A percentile compares a stretch with the other conserved stretches of the same genome.
These are phyloP conservation scores for Paraleonurus japonicus DNA, from an alignment of 257 asterid genomes.

Conservation along the genomic window DNA sequence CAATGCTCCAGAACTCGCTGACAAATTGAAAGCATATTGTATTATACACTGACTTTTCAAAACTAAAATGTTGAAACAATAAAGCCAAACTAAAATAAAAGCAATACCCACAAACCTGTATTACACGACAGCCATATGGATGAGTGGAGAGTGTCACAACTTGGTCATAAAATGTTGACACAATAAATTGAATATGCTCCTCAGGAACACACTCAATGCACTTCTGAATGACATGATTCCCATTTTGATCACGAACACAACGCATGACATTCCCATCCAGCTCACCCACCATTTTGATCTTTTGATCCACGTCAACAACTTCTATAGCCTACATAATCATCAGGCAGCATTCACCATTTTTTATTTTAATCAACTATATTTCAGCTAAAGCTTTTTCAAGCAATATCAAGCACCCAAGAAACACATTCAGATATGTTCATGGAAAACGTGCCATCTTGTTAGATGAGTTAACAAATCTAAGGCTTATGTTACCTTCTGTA, in stretches of 20 bases:
- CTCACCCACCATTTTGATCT: conserved; percentile 90
- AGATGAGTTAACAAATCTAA: neutral
- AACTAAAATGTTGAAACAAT: neutral
- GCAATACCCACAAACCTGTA: conserved; percentile 55
- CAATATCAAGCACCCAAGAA: neutral
- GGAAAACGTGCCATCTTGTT: neutral
- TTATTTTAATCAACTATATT: neutral
- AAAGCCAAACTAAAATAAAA: neutral
- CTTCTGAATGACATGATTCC: conserved; percentile 92
- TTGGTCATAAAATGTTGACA: conserved; percentile 78
- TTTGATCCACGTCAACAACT: conserved; percentile 91
- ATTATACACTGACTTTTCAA: neutral
- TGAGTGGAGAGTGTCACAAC: conserved; percentile 90
- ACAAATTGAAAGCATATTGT: conserved; percentile 17
- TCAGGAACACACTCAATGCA: conserved; percentile 96
- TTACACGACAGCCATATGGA: conserved; percentile 97
- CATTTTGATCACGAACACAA: conserved; percentile 97
- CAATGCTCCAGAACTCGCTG: conserved; percentile 96
- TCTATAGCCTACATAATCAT: conserved; percentile 70
- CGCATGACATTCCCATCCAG: conserved; percentile 94
- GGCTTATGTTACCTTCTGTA: conserved; percentile 73
- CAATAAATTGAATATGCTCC: conserved; percentile 76
- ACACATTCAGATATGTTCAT: neutral
- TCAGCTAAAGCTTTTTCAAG: neutral
- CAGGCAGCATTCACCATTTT: conserved; percentile 5